Base-by-base conservation (phyloP, 2,329 filamentous ascomycete species). In the Hypoxylon sp. region DNA sequence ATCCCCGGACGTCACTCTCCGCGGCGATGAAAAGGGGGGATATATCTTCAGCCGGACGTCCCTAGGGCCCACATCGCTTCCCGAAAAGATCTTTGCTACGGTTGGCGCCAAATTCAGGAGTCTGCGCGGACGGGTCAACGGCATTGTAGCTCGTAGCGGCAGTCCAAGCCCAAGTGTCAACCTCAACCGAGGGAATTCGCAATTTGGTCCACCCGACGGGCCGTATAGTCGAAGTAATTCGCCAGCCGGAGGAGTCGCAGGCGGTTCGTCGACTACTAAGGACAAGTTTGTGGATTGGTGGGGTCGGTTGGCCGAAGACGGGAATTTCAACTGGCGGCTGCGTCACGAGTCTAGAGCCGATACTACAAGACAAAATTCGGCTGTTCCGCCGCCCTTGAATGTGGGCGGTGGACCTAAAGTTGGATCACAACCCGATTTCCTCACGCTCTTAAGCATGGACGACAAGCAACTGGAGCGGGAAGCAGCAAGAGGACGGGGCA, bases 161-260 rank as follows among this genome's bases (percentile, higher is more conserved):
- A 77, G 76, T 48, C 77, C 73, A 14, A 73, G 75, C 7, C 77
- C 81, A 2, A 80, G 78, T 48, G 81, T 86, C 29, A 82, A 86
- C 61, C 78, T 86, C 67, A 81, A 87, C 74, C 78, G 83, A 50
- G 83, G 84, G 5, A 85, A 83, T 69, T 86, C 85, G 7, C 85
- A 87, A 68, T 86, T 84, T 65, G 77, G 79, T 11, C 73, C 76
- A 4, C 73, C 74, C 2, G 70, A 69, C 23, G 71, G 74, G 29
- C 62, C 74, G 12, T 66, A 58, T 66, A 82, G 79, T 63, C 79
- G 80, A 30, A 79, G 75, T 46, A 78, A 77, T 47, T 81, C 81
- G 8, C 57, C 71, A 67, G 39, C 63, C 58, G 58, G 50, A 12
- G 39, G 59, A 65, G 39, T 60, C 53, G 54, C 61, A 14, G 71